phyloP scores from a whole-genome alignment of 202 grass and related monocot species.

The Brachypodium distachyon region DNA sequence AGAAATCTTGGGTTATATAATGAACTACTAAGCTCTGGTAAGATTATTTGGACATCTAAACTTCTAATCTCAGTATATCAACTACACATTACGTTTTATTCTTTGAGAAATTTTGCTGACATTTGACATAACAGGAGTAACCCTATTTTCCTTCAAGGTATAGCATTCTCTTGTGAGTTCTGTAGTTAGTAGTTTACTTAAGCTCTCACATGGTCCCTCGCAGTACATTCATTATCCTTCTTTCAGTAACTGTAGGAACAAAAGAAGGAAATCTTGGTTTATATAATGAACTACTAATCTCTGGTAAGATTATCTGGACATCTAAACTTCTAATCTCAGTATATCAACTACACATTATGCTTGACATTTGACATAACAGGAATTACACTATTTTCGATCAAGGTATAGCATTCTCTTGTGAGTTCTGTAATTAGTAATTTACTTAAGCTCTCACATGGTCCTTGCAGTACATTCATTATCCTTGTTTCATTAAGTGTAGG shows the following conservation, averaged over 20 bases:
- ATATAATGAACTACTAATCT: background rate
- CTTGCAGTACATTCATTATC: background rate
- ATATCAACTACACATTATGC: background rate
- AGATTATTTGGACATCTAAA: background rate
- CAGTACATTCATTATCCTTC: background rate
- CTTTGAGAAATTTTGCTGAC: background rate
- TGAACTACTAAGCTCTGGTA: background rate
- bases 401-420: background rate
- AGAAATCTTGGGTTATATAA: background rate
- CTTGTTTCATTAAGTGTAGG: background rate
- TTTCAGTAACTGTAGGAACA: background rate
- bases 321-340: background rate
- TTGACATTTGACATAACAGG: background rate
- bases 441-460: background rate
- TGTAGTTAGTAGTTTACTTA: background rate
- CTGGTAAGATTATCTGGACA: background rate
- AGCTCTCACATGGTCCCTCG: background rate
- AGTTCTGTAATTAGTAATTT: background rate
- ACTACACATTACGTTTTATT: background rate
- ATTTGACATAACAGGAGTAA: background rate
- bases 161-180: background rate
- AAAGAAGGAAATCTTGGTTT: background rate
- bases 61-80: background rate
- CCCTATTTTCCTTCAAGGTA: background rate
- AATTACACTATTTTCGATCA: background rate